Base-by-base conservation (phyloP, 2,329 filamentous ascomycete species). In the Stemphylium beticola region DNA sequence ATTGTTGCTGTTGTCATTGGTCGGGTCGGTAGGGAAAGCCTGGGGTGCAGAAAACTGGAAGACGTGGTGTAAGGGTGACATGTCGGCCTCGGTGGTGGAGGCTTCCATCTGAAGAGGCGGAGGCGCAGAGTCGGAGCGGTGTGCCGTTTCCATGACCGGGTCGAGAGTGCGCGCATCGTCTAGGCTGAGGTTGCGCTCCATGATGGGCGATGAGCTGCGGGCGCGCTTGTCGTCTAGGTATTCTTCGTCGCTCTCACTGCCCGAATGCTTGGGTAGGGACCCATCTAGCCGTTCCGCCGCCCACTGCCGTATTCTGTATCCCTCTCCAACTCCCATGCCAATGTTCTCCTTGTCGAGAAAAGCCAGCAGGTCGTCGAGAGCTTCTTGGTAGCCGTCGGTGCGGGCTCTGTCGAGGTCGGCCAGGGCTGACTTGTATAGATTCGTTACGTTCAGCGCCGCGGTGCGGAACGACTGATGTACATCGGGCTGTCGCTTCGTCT, bases 391-490 rank as follows among this genome's bases (percentile, higher is more conserved):
- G 22, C 95, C 95, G 34, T 93, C 88, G 45, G 85, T 79, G 44
- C 91, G 87, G 41, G 92, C 87, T 67, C 88, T 87, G 44, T 88
- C 83, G 73, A 95, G 88, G 43, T 91, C 90, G 29, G 87, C 82
- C 11, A 91, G 89, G 3, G 93, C 93, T 34, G 88, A 93, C 77
- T 96, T 97, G 80, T 98, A 98, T 12, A 99, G 87, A 70, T 96
- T 96, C 42, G 95, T 98, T 50, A 98, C 93, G 5, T 92, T 96
- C 31, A 97, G 83, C 17, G 95, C 95, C 31, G 95, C 95, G 14
- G 90, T 87, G 76, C 92, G 95, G 83, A 99, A 99, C 54, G 91
- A 88, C 66, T 93, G 88, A 53, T 97, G 86, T 42, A 97, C 86
- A 71, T 81, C 73, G 39, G 68, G 76, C 61, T 77, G 74, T 42